These are phyloP conservation scores for Xylariales sp. DNA, from an alignment of 2,329 filamentous ascomycete genomes.

Conservation along the genomic window DNA sequence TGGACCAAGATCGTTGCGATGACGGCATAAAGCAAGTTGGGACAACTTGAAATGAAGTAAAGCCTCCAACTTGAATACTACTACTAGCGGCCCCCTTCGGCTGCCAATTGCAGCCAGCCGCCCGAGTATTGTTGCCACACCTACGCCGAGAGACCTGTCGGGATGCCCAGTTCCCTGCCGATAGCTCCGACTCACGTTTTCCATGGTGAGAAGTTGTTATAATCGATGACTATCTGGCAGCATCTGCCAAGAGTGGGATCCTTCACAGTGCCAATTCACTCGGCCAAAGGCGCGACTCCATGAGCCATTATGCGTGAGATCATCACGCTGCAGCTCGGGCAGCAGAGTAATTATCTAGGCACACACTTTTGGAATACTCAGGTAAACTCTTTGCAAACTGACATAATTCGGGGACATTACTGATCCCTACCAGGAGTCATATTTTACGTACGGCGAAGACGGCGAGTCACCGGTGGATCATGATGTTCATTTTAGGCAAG, in stretches of 20 bases:
- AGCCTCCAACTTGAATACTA: no score
- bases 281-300: no score
- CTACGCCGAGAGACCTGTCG: no score
- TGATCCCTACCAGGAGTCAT: constrained; percentile 67
- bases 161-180: no score
- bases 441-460: constrained; percentile 79
- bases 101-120: constrained; percentile 4
- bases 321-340: constrained; percentile 86
- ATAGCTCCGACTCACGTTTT: no score
- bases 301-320: constrained; percentile 81
- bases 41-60: no score
- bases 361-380: constrained; percentile 98
- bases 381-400: constrained; percentile 36
- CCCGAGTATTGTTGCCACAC: neutral
- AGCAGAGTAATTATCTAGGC: constrained; percentile 86
- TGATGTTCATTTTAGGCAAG: constrained; percentile 83
- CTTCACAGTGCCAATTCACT: no score
- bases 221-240: no score
- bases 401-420: neutral
- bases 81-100: no score
- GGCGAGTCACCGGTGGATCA: constrained; percentile 69
- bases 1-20: neutral
- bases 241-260: no score
- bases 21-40: neutral
- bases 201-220: no score